Conservation (phyloP, 31 red algal genomes). For the Asparagopsis taxiformis region DNA sequence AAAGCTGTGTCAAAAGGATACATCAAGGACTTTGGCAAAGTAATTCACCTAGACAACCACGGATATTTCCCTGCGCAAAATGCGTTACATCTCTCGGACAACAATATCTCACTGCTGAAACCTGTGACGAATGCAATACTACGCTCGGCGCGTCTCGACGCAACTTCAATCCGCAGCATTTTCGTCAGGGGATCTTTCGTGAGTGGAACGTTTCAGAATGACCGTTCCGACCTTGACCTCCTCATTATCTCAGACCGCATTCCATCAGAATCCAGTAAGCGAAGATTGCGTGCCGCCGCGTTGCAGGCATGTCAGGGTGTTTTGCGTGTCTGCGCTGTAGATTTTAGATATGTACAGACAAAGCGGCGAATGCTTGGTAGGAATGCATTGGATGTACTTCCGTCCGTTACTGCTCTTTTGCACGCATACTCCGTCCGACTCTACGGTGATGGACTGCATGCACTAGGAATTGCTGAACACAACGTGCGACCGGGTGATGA, state of each 20-base stretch:
- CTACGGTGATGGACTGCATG: not conserved
- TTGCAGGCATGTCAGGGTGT: not conserved
- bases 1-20: slow-evolving; percentile 40
- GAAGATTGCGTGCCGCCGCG: not conserved
- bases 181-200: slow-evolving; percentile 51
- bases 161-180: slow-evolving; percentile 3
- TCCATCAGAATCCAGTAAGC: not conserved
- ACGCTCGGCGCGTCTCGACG: not conserved
- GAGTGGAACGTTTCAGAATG: slow-evolving; percentile 10
- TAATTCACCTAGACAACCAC: slow-evolving; percentile 11
- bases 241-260: slow-evolving; percentile 20
- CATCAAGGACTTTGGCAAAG: slow-evolving; percentile 45
- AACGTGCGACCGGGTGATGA: not conserved
- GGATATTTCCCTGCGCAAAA: slow-evolving; percentile 2
- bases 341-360: no score
- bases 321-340: no score
- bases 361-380: no score
- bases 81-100: slow-evolving; percentile 2
- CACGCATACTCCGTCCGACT: slow-evolving; percentile 20
- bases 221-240: slow-evolving; percentile 62
- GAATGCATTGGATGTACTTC: no score
- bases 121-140: slow-evolving; percentile 1
- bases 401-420: slow-evolving; percentile 5
- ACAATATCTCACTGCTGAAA: not conserved
- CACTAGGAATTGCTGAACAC: no score